phyloP scores from a whole-genome alignment of 1,284 basidiomycete species.

The Heterobasidion parviporum region DNA sequence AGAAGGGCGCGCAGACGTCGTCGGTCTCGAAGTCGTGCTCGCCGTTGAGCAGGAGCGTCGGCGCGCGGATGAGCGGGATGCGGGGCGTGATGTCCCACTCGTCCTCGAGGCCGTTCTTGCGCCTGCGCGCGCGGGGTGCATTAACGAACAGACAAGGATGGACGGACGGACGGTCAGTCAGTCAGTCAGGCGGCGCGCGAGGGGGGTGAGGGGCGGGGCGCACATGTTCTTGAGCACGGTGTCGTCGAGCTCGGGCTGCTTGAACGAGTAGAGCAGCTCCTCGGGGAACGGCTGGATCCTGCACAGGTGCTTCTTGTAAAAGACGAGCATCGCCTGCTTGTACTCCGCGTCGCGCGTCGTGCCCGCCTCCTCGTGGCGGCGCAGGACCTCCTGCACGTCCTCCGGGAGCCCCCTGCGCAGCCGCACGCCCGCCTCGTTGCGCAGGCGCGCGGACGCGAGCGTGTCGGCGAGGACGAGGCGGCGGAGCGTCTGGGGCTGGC shows the following conservation, averaged over 20 bases:
- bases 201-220: too few relatives aligned
- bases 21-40: conserved; percentile 19
- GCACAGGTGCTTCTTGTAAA: conserved; percentile 37
- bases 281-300: conserved; percentile 35
- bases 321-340: conserved; percentile 32
- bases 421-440: conserved; percentile 1
- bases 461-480: conserved; percentile 29
- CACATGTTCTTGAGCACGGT: conserved; percentile 44
- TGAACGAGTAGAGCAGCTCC: conserved; percentile 19
- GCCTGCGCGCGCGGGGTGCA: not conserved
- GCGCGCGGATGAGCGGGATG: conserved; percentile 18
- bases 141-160: too few relatives aligned
- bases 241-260: conserved; percentile 29
- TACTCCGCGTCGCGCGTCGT: conserved; percentile 39
- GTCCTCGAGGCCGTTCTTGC: conserved; percentile 11
- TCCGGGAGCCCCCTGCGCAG: conserved; percentile 26
- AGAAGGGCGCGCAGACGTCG: conserved; percentile 16
- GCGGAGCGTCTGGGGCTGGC: conserved; percentile 28
- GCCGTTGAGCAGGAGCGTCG: conserved; percentile 24
- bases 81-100: conserved; percentile 20
- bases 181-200: too few relatives aligned
- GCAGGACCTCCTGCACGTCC: conserved; percentile 32
- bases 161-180: too few relatives aligned
- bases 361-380: conserved; percentile 37
- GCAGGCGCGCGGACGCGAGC: conserved; percentile 20